These are phyloP conservation scores for Drosera capensis DNA, from an alignment of 148 eudicot species.

Conservation along the genomic window DNA sequence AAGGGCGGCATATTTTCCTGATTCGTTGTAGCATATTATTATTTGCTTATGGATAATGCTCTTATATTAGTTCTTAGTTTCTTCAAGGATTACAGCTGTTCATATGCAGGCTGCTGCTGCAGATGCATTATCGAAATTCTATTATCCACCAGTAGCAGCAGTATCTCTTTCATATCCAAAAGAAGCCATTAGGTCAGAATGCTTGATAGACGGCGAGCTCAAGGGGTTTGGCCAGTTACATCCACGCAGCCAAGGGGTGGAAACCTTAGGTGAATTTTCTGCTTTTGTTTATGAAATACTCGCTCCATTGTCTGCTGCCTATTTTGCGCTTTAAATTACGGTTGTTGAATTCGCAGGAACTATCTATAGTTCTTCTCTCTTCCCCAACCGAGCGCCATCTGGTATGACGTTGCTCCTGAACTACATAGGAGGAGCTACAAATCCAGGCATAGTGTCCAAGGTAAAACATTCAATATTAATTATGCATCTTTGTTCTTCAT, in stretches of 20 bases:
- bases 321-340: neutral
- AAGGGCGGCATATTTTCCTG: too few species aligned
- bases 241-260: constrained; percentile 85
- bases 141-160: constrained; percentile 84
- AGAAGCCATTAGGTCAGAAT: constrained; percentile 51
- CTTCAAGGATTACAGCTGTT: neutral
- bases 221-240: constrained; percentile 86
- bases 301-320: neutral
- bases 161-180: constrained; percentile 76
- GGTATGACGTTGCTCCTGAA: constrained; percentile 62
- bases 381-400: constrained; percentile 80
- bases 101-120: constrained; percentile 46
- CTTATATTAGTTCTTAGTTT: too few species aligned
- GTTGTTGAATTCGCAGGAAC: constrained; percentile 34
- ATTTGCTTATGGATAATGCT: too few species aligned
- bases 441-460: constrained; percentile 57
- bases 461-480: too few species aligned
- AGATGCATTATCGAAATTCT: constrained; percentile 56
- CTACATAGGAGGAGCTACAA: constrained; percentile 78
- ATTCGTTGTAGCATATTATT: too few species aligned
- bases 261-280: constrained; percentile 50
- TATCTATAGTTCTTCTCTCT: constrained; percentile 80
- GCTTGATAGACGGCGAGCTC: constrained; percentile 59
- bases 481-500: too few species aligned
- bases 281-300: neutral